These are phyloP conservation scores for Colletotrichum echinochloae DNA, from an alignment of 2,329 filamentous ascomycete species.

Conservation along the genomic window DNA sequence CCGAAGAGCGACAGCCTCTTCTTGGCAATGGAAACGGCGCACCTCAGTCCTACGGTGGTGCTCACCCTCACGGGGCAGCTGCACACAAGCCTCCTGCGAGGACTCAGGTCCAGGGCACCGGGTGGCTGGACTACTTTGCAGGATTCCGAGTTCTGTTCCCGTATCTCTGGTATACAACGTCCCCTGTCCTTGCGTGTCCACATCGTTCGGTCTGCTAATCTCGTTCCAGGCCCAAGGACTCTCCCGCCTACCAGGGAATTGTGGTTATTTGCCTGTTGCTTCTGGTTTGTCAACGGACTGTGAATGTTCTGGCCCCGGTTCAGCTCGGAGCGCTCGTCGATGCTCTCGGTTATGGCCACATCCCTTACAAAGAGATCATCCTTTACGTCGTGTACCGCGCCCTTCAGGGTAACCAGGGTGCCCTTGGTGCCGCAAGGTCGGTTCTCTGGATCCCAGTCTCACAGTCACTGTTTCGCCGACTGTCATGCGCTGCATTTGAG, in stretches of 20 bases:
- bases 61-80: conserved; percentile 16
- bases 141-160: conserved; percentile 60
- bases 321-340: conserved; percentile 57
- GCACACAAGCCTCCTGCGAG: conserved; percentile 37
- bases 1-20: conserved; percentile 54
- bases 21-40: conserved; percentile 54
- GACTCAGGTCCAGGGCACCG: conserved; percentile 50
- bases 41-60: conserved; percentile 47
- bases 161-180: conserved; percentile 54
- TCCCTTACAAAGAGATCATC: conserved; percentile 57
- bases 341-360: conserved; percentile 53
- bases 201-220: conserved; percentile 27
- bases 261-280: conserved; percentile 57
- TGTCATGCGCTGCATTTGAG: conserved; percentile 60
- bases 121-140: conserved; percentile 61
- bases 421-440: conserved; percentile 55
- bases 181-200: background rate
- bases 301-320: conserved; percentile 58
- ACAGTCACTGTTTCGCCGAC: conserved; percentile 56
- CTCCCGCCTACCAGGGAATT: conserved; percentile 53
- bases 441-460: conserved; percentile 62
- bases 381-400: conserved; percentile 59
- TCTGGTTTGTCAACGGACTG: conserved; percentile 55
- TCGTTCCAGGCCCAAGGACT: conserved; percentile 55
- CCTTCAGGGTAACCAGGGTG: conserved; percentile 60